These are phyloP conservation scores for Entonaema liquescens DNA, from an alignment of 495 filamentous ascomycete species.

Conservation along the genomic window DNA sequence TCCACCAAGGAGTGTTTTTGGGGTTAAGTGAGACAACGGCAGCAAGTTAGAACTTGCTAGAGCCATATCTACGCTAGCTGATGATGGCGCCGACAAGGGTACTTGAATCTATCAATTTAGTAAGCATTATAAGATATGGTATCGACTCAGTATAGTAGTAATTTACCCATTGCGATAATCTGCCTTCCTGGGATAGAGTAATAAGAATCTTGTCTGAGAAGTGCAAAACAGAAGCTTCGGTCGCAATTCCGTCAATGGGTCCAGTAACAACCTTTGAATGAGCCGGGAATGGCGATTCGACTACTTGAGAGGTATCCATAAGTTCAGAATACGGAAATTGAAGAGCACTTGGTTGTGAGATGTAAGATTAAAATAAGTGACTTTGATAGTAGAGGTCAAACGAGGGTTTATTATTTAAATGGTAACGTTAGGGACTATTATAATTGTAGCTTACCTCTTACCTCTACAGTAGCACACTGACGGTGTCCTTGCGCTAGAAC, in stretches of 20 bases:
- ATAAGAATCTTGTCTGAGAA: constrained; percentile 95
- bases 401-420: too few relatives aligned
- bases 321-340: background rate
- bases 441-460: too few relatives aligned
- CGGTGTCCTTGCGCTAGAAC: background rate
- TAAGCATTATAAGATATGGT: constrained; percentile 1
- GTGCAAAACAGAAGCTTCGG: constrained; percentile 72
- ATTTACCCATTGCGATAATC: constrained; percentile 90
- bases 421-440: too few relatives aligned
- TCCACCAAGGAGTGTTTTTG: constrained; percentile 88
- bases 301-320: constrained; percentile 38
- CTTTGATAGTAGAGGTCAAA: background rate
- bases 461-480: too few relatives aligned
- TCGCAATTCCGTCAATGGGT: constrained; percentile 70
- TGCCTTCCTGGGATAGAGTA: constrained; percentile 85
- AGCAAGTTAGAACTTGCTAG: constrained; percentile 65
- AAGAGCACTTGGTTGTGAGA: background rate
- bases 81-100: constrained; percentile 74
- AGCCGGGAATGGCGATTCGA: constrained; percentile 75
- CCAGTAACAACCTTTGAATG: constrained; percentile 71
- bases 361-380: background rate
- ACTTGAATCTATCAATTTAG: constrained; percentile 79
- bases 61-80: constrained; percentile 63
- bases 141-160: constrained; percentile 3
- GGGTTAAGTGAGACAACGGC: constrained; percentile 81